These are phyloP conservation scores for Bruguiera sexangula DNA, from an alignment of 345 rosid genomes.

Conservation along the genomic window DNA sequence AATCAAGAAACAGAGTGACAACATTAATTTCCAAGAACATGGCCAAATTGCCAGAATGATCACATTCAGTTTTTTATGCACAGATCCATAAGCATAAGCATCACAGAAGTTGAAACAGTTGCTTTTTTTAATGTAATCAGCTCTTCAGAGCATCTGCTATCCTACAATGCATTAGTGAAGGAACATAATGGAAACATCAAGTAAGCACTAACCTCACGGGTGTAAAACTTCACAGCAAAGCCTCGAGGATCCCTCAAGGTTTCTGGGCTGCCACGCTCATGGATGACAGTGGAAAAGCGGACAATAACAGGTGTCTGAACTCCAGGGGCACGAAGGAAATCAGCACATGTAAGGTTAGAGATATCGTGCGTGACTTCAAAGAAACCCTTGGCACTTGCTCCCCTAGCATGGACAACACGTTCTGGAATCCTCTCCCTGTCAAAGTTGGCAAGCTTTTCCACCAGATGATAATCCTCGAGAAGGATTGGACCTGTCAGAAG, in stretches of 20 bases:
- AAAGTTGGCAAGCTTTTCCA: conserved; percentile 90
- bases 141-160: not conserved
- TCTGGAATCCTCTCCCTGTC: conserved; percentile 94
- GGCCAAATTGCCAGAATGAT: not conserved
- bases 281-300: conserved; percentile 97
- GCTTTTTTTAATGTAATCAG: too few relatives aligned
- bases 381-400: conserved; percentile 99
- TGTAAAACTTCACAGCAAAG: conserved; percentile 95
- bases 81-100: not conserved
- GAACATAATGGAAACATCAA: not conserved
- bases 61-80: too few relatives aligned
- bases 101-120: too few relatives aligned
- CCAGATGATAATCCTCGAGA: conserved; percentile 91
- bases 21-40: not conserved
- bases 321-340: conserved; percentile 90
- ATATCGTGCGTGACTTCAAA: conserved; percentile 95
- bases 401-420: conserved; percentile 98
- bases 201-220: conserved; percentile 72
- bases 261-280: conserved; percentile 99
- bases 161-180: not conserved
- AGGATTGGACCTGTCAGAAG: conserved; percentile 73
- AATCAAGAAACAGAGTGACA: too few relatives aligned
- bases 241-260: conserved; percentile 96
- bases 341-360: conserved; percentile 75
- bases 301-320: conserved; percentile 94